phyloP scores from a whole-genome alignment of 2,329 filamentous ascomycete species.

The Cercospora zeina region DNA sequence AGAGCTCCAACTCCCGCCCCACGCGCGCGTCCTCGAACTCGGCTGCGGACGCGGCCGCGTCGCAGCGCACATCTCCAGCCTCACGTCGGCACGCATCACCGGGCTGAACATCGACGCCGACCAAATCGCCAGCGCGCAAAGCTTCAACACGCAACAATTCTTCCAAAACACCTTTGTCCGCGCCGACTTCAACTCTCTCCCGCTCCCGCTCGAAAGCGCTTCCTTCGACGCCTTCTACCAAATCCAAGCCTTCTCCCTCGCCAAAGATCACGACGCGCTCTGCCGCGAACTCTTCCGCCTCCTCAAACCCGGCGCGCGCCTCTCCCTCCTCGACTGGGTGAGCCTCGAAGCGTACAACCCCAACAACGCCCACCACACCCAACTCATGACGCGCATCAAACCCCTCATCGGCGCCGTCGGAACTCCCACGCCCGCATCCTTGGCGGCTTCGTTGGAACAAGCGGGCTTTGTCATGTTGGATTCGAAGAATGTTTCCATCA shows the following conservation, averaged over 20 bases:
- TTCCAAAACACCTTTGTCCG: conserved; percentile 32
- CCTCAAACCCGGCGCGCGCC: conserved; percentile 34
- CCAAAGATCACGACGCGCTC: conserved; percentile 32
- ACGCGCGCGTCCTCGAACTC: conserved; percentile 35
- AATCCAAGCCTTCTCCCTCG: conserved; percentile 37
- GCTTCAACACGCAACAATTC: conserved; percentile 29
- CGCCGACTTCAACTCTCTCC: conserved; percentile 36
- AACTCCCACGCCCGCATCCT: conserved; percentile 34
- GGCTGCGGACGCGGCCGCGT: conserved; percentile 38
- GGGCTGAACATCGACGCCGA: conserved; percentile 38
- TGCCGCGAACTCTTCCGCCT: conserved; percentile 33
- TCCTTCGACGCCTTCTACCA: conserved; percentile 38
- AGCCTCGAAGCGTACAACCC: conserved; percentile 34
- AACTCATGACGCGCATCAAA: conserved; percentile 35
- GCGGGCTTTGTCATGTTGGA: conserved; percentile 34
- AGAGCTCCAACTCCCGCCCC: conserved; percentile 31
- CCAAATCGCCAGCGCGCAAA: conserved; percentile 33
- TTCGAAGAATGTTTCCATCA: conserved; percentile 31
- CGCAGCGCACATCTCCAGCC: conserved; percentile 34
- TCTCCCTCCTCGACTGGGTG: conserved; percentile 37
- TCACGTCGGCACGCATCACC: conserved; percentile 34
- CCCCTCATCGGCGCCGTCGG: conserved; percentile 37
- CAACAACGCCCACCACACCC: conserved; percentile 27
- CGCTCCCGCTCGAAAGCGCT: conserved; percentile 31
- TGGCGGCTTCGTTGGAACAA: conserved; percentile 27